Percentiles rank a stretch among this genome's conserved stretches.
phyloP scores from a whole-genome alignment of 495 filamentous ascomycete species.

The Penicillium coffeae region DNA sequence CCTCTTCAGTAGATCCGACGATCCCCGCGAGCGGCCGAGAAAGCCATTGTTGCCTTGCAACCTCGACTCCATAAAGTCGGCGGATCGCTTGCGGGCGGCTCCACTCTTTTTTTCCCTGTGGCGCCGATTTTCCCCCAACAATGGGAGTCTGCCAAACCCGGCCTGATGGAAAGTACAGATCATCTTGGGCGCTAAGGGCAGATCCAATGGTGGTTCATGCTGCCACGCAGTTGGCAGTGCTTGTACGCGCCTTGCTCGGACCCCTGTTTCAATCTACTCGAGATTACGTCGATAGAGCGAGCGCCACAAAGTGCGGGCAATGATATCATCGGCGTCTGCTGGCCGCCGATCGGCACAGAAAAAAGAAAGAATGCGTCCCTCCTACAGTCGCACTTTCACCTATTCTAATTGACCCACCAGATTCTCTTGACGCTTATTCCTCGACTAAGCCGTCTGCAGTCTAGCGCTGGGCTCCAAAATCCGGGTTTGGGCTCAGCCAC shows the following conservation, averaged over 20 bases:
- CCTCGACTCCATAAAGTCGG: neutral
- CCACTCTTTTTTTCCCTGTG: neutral
- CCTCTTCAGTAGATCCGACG: no score
- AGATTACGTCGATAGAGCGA: neutral
- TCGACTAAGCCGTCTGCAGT: constrained; percentile 16
- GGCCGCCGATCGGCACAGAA: constrained; percentile 8
- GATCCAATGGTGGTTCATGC: neutral
- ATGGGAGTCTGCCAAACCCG: neutral
- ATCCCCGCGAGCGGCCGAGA: neutral
- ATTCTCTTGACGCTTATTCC: neutral
- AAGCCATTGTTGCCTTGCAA: constrained; percentile 2
- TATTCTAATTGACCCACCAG: neutral
- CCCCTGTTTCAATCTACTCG: no score
- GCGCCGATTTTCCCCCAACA: neutral
- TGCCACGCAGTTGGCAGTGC: no score
- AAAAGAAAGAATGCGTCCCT: constrained; percentile 12
- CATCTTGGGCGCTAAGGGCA: neutral
- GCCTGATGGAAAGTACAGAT: neutral
- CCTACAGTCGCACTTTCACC: constrained; percentile 1
- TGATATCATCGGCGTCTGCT: constrained; percentile 21
- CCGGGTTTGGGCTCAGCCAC: constrained; percentile 9
- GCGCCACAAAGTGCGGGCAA: constrained; percentile 10
- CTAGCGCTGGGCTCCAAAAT: constrained; percentile 14
- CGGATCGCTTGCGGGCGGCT: neutral
- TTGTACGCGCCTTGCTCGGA: no score